phyloP scores from a whole-genome alignment of 108 stramenopile species.

The Parietichytrium sp. region DNA sequence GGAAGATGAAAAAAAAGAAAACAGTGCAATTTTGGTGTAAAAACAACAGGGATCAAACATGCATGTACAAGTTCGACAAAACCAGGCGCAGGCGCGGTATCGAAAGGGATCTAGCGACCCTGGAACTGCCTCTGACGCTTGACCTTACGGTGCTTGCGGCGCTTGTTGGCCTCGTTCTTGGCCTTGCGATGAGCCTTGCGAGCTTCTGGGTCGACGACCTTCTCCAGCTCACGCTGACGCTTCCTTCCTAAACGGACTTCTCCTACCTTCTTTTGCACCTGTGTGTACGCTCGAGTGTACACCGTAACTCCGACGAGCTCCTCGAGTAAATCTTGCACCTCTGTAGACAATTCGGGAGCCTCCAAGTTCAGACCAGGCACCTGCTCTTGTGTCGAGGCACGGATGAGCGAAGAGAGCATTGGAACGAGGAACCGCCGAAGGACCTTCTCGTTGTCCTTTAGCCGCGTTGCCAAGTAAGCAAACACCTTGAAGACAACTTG shows the following conservation, averaged over 20 bases:
- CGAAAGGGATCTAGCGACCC: no score
- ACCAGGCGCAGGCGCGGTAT: no score
- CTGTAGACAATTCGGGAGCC: not conserved
- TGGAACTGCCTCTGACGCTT: no score
- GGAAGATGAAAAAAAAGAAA: no score
- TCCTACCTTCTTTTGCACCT: not conserved
- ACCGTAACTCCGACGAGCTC: not conserved
- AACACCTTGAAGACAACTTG: slow-evolving; percentile 13
- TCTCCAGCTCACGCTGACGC: not conserved
- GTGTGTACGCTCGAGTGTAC: slow-evolving; percentile 10
- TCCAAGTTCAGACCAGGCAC: not conserved
- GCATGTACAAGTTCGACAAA: no score
- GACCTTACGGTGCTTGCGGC: slow-evolving; percentile 15
- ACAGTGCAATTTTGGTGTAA: no score
- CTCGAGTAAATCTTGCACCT: slow-evolving; percentile 21
- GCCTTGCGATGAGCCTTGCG: slow-evolving; percentile 14
- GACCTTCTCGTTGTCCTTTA: not conserved
- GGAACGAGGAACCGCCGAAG: not conserved
- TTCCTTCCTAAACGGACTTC: not conserved
- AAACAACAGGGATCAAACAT: no score
- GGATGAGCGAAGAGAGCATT: not conserved
- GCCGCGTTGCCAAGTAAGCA: slow-evolving; percentile 8
- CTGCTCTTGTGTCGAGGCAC: not conserved
- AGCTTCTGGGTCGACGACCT: not conserved
- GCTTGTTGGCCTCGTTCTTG: not conserved